Base-by-base conservation (phyloP, 2,329 filamentous ascomycete species). In the Clarireedia homoeocarpa region DNA sequence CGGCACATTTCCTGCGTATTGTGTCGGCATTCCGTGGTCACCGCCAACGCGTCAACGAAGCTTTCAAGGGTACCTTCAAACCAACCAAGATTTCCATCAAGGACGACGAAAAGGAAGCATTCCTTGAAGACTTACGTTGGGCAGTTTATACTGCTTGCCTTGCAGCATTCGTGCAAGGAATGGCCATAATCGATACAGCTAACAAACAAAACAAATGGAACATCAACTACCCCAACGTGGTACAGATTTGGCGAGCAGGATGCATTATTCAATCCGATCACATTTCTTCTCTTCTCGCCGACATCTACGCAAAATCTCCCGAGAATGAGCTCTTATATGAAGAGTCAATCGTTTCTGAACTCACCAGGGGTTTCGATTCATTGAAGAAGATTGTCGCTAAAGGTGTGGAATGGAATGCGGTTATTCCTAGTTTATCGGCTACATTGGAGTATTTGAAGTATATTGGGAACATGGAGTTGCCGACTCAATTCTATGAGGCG, bases 251-350 rank as follows among this genome's bases (percentile, higher is more conserved):
- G 85, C 78, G 83, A 2, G 81, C 76, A 0, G 85, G 86, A 6
- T 88, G 85, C 69, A 88, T 89, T 68, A 88, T 89, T 65, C 80
- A 84, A 63, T 78, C 81, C 1, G 84, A 87, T 61, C 75, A 81
- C 61, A 84, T 89, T 58, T 77, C 78, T 3, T 77, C 84, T 51
- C 68, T 88, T 30, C 73, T 88, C 2, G 72, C 75, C 5, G 68
- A 70, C 0, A 71, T 72, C 57, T 73, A 85, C 9, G 77, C 49
- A 6, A 2, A 42, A 17, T n/a, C 23, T 24, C 17, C 24, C 24
- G 30, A 30, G 86, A 0, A 17, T 23, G 9, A 27, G 30, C 49
- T 42, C 7, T 30, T 51, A 23, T 51, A 42, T 38, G 12, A 39
- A 12, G 23, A 24, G 6, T 14, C 38, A 10, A 30, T 44, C 24